Evolutionary conservation across 305 asterid genomes (phyloP).

Genomic region (Ajuga reptans): DNA sequence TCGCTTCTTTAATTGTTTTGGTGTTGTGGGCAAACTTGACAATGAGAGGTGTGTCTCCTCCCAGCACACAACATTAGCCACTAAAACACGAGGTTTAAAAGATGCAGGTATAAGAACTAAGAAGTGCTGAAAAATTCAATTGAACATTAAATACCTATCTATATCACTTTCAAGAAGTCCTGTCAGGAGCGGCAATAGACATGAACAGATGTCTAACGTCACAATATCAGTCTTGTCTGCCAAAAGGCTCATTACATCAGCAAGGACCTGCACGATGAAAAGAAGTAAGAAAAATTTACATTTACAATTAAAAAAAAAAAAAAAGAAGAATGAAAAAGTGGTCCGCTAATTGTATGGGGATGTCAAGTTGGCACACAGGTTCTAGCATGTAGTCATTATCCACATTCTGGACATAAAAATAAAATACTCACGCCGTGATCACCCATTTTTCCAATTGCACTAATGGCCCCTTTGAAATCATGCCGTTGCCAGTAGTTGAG

Average conservation of each 20-base stretch:
- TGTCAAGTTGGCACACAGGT: conserved; percentile 14
- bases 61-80: conserved; percentile 10
- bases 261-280: conserved; percentile 66
- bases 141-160: conserved; percentile 52
- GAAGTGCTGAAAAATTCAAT: conserved; percentile 2
- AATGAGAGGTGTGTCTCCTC: background rate
- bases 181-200: conserved; percentile 77
- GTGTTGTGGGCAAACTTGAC: background rate
- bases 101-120: background rate
- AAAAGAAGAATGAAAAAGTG: no score
- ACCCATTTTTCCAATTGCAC: conserved; percentile 63
- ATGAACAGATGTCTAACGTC: conserved; percentile 74
- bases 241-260: conserved; percentile 73
- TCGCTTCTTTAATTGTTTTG: background rate
- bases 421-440: conserved; percentile 72
- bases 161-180: conserved; percentile 68
- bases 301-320: no score
- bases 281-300: conserved; percentile 15
- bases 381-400: conserved; percentile 7
- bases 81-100: conserved; percentile 10
- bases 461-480: conserved; percentile 79
- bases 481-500: conserved; percentile 70
- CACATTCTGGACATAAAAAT: conserved; percentile 18
- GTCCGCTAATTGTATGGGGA: conserved; percentile 2
- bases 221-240: conserved; percentile 62